These are phyloP conservation scores for Populus hybrid DNA, from an alignment of 441 rosid species.

Conservation along the genomic window DNA sequence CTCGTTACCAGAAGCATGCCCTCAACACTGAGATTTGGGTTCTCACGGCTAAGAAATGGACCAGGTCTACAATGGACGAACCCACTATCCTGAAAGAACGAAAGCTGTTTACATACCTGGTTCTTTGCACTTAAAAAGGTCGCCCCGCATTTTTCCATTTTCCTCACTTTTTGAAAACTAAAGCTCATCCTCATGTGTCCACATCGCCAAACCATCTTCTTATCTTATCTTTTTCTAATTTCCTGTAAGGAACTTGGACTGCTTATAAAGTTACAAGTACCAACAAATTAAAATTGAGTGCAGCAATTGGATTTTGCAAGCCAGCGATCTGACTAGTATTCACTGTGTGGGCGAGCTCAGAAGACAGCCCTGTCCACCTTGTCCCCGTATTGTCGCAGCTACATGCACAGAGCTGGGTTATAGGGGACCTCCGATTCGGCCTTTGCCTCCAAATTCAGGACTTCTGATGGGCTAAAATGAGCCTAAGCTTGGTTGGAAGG, in stretches of 20 bases:
- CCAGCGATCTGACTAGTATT: conserved; percentile 5
- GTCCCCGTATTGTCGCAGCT: conserved; percentile 10
- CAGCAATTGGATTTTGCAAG: conserved; percentile 13
- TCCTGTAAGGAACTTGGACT: not conserved
- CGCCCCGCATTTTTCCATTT: not conserved
- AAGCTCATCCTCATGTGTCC: not conserved
- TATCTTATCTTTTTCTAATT: conserved; percentile 11
- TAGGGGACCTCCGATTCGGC: conserved; percentile 17
- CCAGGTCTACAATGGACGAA: conserved; percentile 7
- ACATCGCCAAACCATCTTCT: conserved; percentile 9
- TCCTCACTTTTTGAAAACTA: not conserved
- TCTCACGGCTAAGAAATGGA: conserved; percentile 1
- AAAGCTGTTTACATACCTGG: not conserved
- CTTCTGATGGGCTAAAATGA: conserved; percentile 6
- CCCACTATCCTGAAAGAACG: conserved; percentile 14
- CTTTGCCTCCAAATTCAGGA: conserved; percentile 14
- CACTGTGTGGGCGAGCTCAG: conserved; percentile 4
- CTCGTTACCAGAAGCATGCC: conserved; percentile 15
- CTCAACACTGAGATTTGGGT: conserved; percentile 17
- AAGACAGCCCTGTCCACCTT: conserved; percentile 4
- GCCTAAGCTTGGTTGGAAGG: not conserved
- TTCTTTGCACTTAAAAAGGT: conserved; percentile 4
- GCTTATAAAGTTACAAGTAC: not conserved
- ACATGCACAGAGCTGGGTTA: conserved; percentile 16
- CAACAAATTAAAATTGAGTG: not conserved